A percentile compares a stretch with the other conserved stretches of the same genome.
phyloP scores from a whole-genome alignment of 1,139 yeast genomes.

The Taiozyma onychis region DNA sequence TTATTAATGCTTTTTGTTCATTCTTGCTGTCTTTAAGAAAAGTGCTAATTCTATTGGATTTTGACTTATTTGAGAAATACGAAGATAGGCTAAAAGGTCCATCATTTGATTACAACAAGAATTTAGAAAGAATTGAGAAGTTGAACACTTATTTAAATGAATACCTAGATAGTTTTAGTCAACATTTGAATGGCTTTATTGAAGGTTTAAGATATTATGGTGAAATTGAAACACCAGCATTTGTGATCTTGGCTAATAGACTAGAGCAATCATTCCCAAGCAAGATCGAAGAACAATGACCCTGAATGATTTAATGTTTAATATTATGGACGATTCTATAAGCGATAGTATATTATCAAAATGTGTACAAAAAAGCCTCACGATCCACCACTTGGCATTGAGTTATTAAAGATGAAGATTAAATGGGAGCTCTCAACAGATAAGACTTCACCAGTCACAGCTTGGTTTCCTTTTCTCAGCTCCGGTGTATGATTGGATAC shows the following conservation, averaged over 20 bases:
- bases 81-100: constrained; percentile 34
- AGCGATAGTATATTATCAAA: neutral
- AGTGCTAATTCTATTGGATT: constrained; percentile 48
- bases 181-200: constrained; percentile 48
- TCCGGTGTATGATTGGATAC: neutral
- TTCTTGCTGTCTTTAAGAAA: constrained; percentile 51
- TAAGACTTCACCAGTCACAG: neutral
- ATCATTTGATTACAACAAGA: constrained; percentile 35
- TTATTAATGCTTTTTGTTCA: constrained; percentile 49
- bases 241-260: constrained; percentile 47
- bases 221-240: constrained; percentile 55
- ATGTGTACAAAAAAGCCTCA: neutral
- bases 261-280: constrained; percentile 34
- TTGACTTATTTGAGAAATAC: constrained; percentile 37
- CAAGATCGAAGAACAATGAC: neutral
- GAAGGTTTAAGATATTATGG: constrained; percentile 53
- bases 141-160: constrained; percentile 45
- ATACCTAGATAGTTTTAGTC: constrained; percentile 51
- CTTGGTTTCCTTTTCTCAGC: neutral
- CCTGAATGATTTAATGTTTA: neutral
- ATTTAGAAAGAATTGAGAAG: constrained; percentile 36
- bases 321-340: neutral
- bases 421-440: neutral
- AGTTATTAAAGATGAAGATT: neutral
- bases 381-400: no score